Evolutionary conservation across 2,329 filamentous ascomycete genomes (phyloP).

Genomic region (Atkinsonella hypoxylon): DNA sequence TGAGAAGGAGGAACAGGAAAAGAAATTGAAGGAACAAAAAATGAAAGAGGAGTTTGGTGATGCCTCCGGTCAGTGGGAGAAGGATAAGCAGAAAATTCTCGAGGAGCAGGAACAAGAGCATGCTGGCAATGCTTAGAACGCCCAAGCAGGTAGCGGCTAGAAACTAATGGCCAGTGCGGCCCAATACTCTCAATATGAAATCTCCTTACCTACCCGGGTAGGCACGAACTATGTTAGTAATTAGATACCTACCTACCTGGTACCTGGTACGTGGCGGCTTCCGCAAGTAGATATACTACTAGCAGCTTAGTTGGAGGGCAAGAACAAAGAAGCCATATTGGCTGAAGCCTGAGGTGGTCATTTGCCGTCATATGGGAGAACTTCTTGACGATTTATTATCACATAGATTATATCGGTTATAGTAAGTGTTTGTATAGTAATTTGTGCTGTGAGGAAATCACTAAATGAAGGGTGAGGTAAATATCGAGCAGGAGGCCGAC

Average conservation of each 20-base stretch:
- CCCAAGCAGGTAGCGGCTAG: background rate
- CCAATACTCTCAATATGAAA: background rate
- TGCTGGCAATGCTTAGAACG: background rate
- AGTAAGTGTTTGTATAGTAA: too few relatives aligned
- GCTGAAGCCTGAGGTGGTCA: background rate
- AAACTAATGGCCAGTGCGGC: background rate
- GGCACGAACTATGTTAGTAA: too few relatives aligned
- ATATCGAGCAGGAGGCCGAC: too few relatives aligned
- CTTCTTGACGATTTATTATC: background rate
- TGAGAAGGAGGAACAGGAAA: slow-evolving; percentile 56
- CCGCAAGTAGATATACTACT: too few relatives aligned
- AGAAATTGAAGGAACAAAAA: slow-evolving; percentile 60
- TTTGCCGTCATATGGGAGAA: background rate
- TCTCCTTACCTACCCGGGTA: too few relatives aligned
- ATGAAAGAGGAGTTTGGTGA: slow-evolving; percentile 73
- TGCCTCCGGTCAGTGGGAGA: slow-evolving; percentile 70
- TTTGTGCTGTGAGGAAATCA: too few relatives aligned
- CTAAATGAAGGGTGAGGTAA: too few relatives aligned
- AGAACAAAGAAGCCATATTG: background rate
- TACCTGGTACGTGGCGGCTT: too few relatives aligned
- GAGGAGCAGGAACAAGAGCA: slow-evolving; percentile 23
- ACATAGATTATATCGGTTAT: background rate
- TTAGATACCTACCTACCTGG: too few relatives aligned
- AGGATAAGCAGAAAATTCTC: slow-evolving; percentile 72
- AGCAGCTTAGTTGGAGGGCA: background rate